Evolutionary conservation across 2,329 filamentous ascomycete genomes (phyloP).

Genomic region (Cercospora zeae-maydis): DNA sequence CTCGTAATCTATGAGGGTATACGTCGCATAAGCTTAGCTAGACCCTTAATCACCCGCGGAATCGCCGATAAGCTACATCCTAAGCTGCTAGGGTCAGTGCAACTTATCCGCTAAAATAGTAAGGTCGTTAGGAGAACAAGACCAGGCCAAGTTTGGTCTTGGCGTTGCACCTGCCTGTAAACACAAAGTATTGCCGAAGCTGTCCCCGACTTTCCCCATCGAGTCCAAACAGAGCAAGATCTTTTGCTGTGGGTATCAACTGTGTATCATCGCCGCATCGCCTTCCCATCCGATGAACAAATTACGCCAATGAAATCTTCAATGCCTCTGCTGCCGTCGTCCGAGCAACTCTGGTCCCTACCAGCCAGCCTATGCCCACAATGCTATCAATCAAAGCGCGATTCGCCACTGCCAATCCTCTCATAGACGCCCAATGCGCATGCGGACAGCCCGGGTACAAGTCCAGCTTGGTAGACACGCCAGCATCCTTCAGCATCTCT

Average conservation of each 20-base stretch:
- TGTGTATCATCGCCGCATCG: background rate
- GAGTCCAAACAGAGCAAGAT: background rate
- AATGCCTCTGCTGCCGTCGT: constrained; percentile 6
- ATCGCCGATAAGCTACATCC: too few relatives aligned
- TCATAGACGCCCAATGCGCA: constrained; percentile 39
- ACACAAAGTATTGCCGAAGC: background rate
- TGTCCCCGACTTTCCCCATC: background rate
- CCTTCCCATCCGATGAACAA: background rate
- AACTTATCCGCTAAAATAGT: background rate
- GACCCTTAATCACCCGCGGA: too few relatives aligned
- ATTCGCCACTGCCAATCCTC: constrained; percentile 30
- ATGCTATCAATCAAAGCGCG: constrained; percentile 33
- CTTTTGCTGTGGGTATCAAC: background rate
- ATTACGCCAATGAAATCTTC: constrained; percentile 5
- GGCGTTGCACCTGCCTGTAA: background rate
- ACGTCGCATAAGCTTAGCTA: too few relatives aligned
- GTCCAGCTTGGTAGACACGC: constrained; percentile 45
- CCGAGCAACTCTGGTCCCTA: constrained; percentile 25
- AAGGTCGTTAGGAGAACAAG: background rate
- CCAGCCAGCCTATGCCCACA: constrained; percentile 38
- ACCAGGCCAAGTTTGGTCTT: background rate
- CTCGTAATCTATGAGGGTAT: too few relatives aligned
- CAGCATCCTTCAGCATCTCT: constrained; percentile 44
- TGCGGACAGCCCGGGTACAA: constrained; percentile 45
- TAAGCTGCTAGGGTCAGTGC: too few relatives aligned